A percentile compares a stretch with the other conserved stretches of the same genome.
These are phyloP conservation scores for Trichoderma sp. DNA, from an alignment of 2,329 filamentous ascomycete genomes.

Conservation along the genomic window DNA sequence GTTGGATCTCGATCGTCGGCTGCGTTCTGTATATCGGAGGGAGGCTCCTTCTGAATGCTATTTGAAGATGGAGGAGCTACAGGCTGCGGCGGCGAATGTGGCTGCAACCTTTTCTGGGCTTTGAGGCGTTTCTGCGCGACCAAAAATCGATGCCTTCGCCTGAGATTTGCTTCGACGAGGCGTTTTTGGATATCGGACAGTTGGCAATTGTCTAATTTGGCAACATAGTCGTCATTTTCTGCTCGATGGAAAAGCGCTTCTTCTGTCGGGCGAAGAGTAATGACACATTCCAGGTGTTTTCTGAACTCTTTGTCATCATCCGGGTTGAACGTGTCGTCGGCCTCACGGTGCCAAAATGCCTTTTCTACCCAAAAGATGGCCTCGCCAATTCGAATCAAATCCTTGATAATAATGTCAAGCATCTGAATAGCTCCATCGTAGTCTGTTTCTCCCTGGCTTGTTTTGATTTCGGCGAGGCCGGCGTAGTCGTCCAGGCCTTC, in stretches of 20 bases:
- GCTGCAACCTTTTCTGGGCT: too few relatives aligned
- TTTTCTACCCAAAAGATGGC: constrained; percentile 23
- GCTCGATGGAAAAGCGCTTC: neutral
- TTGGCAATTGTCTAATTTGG: neutral
- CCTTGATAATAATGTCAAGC: too few relatives aligned
- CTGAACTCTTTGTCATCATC: neutral
- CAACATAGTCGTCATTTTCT: neutral
- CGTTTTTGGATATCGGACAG: neutral
- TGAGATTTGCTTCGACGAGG: neutral
- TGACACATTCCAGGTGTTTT: neutral
- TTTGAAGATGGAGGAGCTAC: neutral
- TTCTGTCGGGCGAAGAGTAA: neutral
- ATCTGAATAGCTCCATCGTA: too few relatives aligned
- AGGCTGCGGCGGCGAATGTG: too few relatives aligned
- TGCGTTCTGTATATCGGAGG: neutral
- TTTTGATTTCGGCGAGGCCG: too few relatives aligned
- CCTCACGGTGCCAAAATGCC: neutral
- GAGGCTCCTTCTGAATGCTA: neutral
- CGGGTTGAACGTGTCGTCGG: neutral
- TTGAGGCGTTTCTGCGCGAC: neutral
- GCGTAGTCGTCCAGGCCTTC: too few relatives aligned
- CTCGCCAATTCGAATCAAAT: constrained; percentile 8
- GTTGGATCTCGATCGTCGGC: neutral
- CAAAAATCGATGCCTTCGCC: neutral
- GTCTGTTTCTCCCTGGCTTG: too few relatives aligned